Base-by-base conservation (phyloP, 192 early-diverging fungal species). In the Coemansia sp. region DNA sequence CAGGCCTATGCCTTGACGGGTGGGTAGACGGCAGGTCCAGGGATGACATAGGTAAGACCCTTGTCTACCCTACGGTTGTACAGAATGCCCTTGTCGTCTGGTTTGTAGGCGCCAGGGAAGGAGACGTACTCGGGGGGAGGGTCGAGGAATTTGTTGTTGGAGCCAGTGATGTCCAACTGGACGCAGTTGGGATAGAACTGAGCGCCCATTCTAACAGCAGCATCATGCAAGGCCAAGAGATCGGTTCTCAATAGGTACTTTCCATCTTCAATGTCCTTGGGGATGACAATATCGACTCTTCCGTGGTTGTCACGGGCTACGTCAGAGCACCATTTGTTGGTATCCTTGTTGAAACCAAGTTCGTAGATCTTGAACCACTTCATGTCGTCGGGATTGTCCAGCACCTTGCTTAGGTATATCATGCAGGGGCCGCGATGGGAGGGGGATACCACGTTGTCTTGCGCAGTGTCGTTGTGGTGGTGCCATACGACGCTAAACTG, bases 141-240 rank as follows among this genome's bases (percentile, higher is more conserved):
- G 8, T 60, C 64, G n/a, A 56, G n/a, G 0, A 29, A 35, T 1
- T 64, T 21, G 2, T 40, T 68, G 4, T 46, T 36, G 0, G 68
- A 59, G 3, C 41, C 59, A 19, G 57, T 40, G 36, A 75, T 62
- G 3, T 64, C 54, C 33, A 72, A 19, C 7, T 62, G 57, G 4
- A 63, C 54, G 17, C 75, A 78, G 67, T 73, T 69, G 4, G 71
- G 66, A 44, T 69, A 78, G 3, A 65, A 68, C 34, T 78, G 75
- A 19, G 75, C 70, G 24, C 61, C 66, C 19, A 27, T 27, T 27
- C 24, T 27, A 27, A 27, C 53, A 63, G 27, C 14, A 6, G 66
- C 70, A 7, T 68, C 36, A 35, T 78, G 75, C 2, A 78, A 37
- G 6, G 75, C 67, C 34, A 73, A 33, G 2, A 78, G 27, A 6